Base-by-base conservation (phyloP, 2,329 filamentous ascomycete species). In the Venturia aucupariae region DNA sequence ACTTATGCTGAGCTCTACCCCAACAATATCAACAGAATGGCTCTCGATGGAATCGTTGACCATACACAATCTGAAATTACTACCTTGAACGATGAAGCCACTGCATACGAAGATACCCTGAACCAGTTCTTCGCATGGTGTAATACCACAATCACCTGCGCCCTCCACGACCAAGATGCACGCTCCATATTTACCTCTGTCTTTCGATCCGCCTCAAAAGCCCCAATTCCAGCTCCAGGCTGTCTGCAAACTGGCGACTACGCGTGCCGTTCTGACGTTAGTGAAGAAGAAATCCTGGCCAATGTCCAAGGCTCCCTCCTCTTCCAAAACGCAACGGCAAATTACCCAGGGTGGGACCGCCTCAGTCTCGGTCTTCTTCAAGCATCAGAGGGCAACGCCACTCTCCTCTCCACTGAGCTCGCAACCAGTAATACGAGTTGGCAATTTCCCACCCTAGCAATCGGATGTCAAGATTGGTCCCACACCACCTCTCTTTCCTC, bases 1-100 rank as follows among this genome's bases (percentile, higher is more conserved):
- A 73, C 75, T 46, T 81, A 80, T 66, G 78, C 78, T 1, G 70
- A 75, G 65, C 71, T 80, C 1, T 81, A 74, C 68, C 79, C 79
- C 4, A 67, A 77, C 13, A 76, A 75, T 38, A 71, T 80, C 63
- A 69, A 78, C 7, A 70, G 74, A 2, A 72, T 80, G 67, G 75
- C 72, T 0, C 72, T 81, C n/a, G 79, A 81, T 70, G 79, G 78
- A 27, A 48, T 61, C n/a, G 76, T 79, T 2, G 77, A 79, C 68
- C 78, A 78, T 67, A 74, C 73, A 1, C 73, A 75, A 60, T 66
- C 70, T 35, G 73, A 76, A 65, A 66, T 73, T 2, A 68, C 72
- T 6, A 74, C 75, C 41, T 61, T 78, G 1, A 68, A 74, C 2
- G 73, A 72, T 39, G 76, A 78, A 68, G 65, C 72, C 6, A 69